Conservation (phyloP, 495 filamentous ascomycete species). For the Xylaria curta region DNA sequence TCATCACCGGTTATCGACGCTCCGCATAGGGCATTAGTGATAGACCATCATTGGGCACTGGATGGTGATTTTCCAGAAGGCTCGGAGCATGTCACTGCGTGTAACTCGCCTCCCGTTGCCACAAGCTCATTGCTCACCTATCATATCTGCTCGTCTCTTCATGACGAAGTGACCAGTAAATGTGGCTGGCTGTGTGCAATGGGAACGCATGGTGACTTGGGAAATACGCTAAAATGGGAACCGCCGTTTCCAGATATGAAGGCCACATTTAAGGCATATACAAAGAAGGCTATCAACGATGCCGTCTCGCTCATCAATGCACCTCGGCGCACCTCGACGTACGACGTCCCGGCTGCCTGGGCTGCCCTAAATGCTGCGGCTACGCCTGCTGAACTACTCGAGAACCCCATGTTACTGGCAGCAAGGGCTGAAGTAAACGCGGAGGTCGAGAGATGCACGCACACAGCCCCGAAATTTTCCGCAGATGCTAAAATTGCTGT, state of each 20-base stretch:
- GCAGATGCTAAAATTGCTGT: conserved; percentile 62
- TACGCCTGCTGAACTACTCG: conserved; percentile 53
- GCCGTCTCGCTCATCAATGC: conserved; percentile 64
- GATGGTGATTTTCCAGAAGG: conserved; percentile 59
- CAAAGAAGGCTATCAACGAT: conserved; percentile 62
- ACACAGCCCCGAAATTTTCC: conserved; percentile 62
- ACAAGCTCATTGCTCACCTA: conserved; percentile 64
- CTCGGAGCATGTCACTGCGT: conserved; percentile 57
- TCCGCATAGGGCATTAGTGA: conserved; percentile 53
- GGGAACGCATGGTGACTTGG: conserved; percentile 67
- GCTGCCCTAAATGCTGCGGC: conserved; percentile 47
- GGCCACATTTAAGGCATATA: conserved; percentile 58
- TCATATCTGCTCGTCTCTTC: conserved; percentile 58
- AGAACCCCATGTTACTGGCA: conserved; percentile 47
- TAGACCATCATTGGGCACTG: conserved; percentile 63
- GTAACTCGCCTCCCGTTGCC: conserved; percentile 62
- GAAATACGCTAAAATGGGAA: conserved; percentile 62
- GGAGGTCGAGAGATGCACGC: conserved; percentile 62
- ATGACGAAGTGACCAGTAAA: conserved; percentile 47
- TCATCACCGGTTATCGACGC: conserved; percentile 54
- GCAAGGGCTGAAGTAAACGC: conserved; percentile 58
- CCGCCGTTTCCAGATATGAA: conserved; percentile 65
- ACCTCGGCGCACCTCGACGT: conserved; percentile 59
- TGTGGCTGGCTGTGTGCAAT: conserved; percentile 63
- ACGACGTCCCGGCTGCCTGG: conserved; percentile 63